Evolutionary conservation across 2,329 filamentous ascomycete genomes (phyloP).

Genomic region (Fonsecaea erecta): DNA sequence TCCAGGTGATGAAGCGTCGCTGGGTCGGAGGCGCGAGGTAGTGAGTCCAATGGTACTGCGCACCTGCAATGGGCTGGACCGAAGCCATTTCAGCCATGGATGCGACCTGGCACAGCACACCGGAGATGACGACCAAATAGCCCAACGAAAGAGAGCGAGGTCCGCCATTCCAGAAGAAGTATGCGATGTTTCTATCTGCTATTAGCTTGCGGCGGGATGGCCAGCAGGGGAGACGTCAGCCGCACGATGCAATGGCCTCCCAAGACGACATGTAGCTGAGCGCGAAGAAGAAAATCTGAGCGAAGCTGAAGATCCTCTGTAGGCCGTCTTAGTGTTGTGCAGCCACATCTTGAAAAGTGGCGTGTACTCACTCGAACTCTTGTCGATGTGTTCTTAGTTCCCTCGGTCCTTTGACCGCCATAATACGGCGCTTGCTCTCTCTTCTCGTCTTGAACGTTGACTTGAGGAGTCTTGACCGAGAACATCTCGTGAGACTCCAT

Average conservation of each 20-base stretch:
- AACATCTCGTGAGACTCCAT: conserved; percentile 25
- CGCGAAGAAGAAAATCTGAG: conserved; percentile 40
- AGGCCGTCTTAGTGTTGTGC: neutral
- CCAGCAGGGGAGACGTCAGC: neutral
- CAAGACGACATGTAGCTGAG: conserved; percentile 40
- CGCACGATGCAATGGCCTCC: conserved; percentile 38
- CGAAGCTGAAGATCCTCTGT: conserved; percentile 40
- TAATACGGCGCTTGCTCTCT: conserved; percentile 2
- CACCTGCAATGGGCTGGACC: conserved; percentile 48
- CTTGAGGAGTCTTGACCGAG: conserved; percentile 17
- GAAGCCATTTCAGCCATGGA: conserved; percentile 50
- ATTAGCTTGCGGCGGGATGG: neutral
- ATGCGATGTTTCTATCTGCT: conserved; percentile 27
- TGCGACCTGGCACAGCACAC: conserved; percentile 35
- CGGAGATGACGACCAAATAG: conserved; percentile 31
- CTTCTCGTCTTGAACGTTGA: conserved; percentile 19
- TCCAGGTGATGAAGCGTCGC: conserved; percentile 43
- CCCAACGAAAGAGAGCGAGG: conserved; percentile 43
- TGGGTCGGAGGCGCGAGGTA: conserved; percentile 41
- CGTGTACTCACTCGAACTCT: conserved; percentile 23
- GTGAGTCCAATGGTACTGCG: conserved; percentile 52
- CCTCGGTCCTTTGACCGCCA: conserved; percentile 21
- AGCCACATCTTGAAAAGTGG: neutral
- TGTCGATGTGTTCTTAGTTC: conserved; percentile 22
- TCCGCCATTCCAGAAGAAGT: conserved; percentile 43